phyloP scores from a whole-genome alignment of 2,329 filamentous ascomycete genomes.

The Pezicula rhizophila region DNA sequence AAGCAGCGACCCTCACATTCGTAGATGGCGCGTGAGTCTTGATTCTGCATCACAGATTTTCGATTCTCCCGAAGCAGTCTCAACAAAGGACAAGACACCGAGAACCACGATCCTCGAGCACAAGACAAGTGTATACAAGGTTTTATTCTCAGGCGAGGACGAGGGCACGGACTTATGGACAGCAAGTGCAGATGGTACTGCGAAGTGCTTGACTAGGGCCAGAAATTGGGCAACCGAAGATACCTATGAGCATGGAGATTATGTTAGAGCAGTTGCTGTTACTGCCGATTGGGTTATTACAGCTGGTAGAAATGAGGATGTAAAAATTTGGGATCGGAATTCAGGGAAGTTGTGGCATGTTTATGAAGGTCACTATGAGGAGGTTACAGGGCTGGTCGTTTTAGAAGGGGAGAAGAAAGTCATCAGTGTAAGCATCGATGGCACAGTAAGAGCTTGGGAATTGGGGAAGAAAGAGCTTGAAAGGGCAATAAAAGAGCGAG shows the following conservation, averaged over 20 bases:
- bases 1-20: slow-evolving; percentile 73
- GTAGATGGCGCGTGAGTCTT: slow-evolving; percentile 63
- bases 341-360: slow-evolving; percentile 68
- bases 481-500: slow-evolving; percentile 44
- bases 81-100: slow-evolving; percentile 22
- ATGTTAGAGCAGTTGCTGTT: slow-evolving; percentile 76
- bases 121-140: slow-evolving; percentile 82
- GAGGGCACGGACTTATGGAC: slow-evolving; percentile 75
- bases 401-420: slow-evolving; percentile 48
- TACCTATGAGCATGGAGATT: slow-evolving; percentile 74
- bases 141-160: slow-evolving; percentile 63
- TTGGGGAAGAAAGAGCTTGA: slow-evolving; percentile 57
- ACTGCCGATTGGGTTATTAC: slow-evolving; percentile 76
- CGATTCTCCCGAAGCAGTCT: slow-evolving; percentile 29
- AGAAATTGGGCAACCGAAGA: slow-evolving; percentile 68
- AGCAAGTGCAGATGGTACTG: slow-evolving; percentile 83
- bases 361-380: slow-evolving; percentile 83
- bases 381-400: slow-evolving; percentile 75
- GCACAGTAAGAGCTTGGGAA: slow-evolving; percentile 80
- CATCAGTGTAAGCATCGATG: slow-evolving; percentile 84
- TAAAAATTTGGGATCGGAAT: slow-evolving; percentile 79
- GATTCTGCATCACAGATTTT: slow-evolving; percentile 48
- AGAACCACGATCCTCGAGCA: slow-evolving; percentile 64
- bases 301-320: slow-evolving; percentile 82
- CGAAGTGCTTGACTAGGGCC: slow-evolving; percentile 68